Base-by-base conservation (phyloP, 1,284 basidiomycete species). In the Kalmanozyma brasiliensis region DNA sequence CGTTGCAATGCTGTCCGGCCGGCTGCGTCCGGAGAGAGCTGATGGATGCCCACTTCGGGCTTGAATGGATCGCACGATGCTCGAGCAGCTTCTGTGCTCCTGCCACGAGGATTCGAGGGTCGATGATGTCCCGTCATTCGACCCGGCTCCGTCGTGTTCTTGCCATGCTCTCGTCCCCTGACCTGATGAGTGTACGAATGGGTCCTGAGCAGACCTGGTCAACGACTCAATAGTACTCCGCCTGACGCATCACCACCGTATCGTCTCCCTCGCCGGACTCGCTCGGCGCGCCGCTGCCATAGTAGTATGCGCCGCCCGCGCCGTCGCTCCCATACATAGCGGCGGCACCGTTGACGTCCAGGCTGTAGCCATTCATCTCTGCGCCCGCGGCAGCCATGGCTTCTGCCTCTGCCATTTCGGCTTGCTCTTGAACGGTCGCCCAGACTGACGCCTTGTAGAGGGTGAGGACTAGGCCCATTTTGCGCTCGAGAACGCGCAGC, bases 361-460 rank as follows among this genome's bases (percentile, higher is more conserved):
- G 42, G 11, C 51, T 41, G 43, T 59, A 59, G 10, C 41, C 64
- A 6, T 56, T 29, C 29, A 52, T 47, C 6, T 38, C 56, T 9
- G 48, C 64, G 4, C 45, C 64, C 14, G 67, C 61, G 2, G 61
- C 67, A 1, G 66, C 61, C 60, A 64, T 56, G 3, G 68, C 68
- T 33, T 71, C 68, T 1, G 68, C 65, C 49, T 85, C 83, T 29
- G 87, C 86, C 36, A 84, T 84, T 33, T 86, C 85, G 51, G 89
- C 87, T 72, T 91, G 90, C 72, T 95, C 91, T 80, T 93, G 91
- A 76, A 96, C 90, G 42, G 94, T 90, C 9, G 90, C 91, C 93
- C 93, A 97, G 0, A 96, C 93, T 14, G 92, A 93, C 0, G 93
- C 93, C 84, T 94, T 93, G 86, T 93, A 95, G 90, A 95, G 82